Conservation (phyloP, 192 early-diverging fungal species). For the Linderina pennispora region DNA sequence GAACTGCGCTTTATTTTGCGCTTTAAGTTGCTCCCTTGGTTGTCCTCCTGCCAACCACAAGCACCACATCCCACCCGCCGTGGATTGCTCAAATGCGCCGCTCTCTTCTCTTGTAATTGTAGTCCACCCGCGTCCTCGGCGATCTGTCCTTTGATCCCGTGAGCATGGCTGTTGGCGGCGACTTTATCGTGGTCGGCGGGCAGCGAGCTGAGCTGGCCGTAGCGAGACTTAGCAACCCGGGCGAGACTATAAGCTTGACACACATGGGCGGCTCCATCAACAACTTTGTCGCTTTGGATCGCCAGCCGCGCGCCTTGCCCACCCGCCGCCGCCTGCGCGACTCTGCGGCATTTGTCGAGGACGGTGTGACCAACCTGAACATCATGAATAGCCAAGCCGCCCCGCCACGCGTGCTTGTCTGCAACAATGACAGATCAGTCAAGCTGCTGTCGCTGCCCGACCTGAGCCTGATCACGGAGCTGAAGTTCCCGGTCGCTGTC, state of each 20-base stretch:
- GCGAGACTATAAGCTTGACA: constrained; percentile 10
- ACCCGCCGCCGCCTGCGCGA: constrained; percentile 37
- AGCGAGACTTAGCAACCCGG: constrained; percentile 49
- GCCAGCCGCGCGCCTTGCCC: constrained; percentile 4
- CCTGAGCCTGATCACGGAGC: constrained; percentile 63
- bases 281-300: constrained; percentile 45
- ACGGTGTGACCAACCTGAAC: constrained; percentile 83
- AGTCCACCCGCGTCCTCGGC: constrained; percentile 56
- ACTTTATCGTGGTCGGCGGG: constrained; percentile 89
- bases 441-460: constrained; percentile 81
- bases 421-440: constrained; percentile 94
- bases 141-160: constrained; percentile 75
- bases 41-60: neutral
- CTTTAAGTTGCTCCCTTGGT: neutral
- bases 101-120: no score
- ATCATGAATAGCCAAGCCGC: constrained; percentile 35
- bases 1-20: neutral
- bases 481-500: constrained; percentile 83
- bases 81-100: neutral
- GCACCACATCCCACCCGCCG: no score
- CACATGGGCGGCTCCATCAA: constrained; percentile 38
- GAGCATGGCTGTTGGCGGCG: constrained; percentile 67
- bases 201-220: constrained; percentile 76
- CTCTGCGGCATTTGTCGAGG: constrained; percentile 50
- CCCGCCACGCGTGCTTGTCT: constrained; percentile 74